These are phyloP conservation scores for Circinella minor DNA, from an alignment of 371 early-diverging fungal species.

Conservation along the genomic window DNA sequence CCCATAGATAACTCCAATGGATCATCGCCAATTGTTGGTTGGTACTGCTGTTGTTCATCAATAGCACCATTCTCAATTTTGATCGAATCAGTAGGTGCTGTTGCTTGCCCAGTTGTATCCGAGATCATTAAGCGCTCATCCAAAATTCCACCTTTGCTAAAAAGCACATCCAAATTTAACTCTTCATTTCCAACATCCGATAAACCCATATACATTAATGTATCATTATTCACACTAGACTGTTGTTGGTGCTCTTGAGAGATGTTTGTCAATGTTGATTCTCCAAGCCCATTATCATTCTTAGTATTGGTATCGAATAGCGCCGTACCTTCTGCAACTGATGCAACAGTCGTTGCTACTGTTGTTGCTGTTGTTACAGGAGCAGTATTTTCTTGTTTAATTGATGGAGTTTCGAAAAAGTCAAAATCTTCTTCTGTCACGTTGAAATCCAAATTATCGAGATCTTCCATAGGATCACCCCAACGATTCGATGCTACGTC, in stretches of 20 bases:
- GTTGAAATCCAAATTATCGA: slow-evolving; percentile 47
- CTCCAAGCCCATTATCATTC: not conserved
- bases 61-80: not conserved
- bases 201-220: slow-evolving; percentile 6
- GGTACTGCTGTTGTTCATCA: not conserved
- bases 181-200: slow-evolving; percentile 5
- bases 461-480: slow-evolving; percentile 43
- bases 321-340: not conserved
- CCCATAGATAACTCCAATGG: not conserved
- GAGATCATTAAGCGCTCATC: not conserved
- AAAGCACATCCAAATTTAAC: slow-evolving; percentile 9
- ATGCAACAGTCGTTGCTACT: no score
- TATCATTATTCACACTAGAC: not conserved
- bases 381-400: not conserved
- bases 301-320: not conserved
- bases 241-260: not conserved
- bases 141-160: not conserved
- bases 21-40: not conserved
- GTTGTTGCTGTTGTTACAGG: no score
- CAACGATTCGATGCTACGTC: slow-evolving; percentile 31
- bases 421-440: slow-evolving; percentile 58
- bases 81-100: not conserved
- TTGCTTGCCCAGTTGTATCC: not conserved
- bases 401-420: slow-evolving; percentile 36
- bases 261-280: not conserved